These are phyloP conservation scores for Talaromyces sp. DNA, from an alignment of 2,329 filamentous ascomycete species.

Conservation along the genomic window DNA sequence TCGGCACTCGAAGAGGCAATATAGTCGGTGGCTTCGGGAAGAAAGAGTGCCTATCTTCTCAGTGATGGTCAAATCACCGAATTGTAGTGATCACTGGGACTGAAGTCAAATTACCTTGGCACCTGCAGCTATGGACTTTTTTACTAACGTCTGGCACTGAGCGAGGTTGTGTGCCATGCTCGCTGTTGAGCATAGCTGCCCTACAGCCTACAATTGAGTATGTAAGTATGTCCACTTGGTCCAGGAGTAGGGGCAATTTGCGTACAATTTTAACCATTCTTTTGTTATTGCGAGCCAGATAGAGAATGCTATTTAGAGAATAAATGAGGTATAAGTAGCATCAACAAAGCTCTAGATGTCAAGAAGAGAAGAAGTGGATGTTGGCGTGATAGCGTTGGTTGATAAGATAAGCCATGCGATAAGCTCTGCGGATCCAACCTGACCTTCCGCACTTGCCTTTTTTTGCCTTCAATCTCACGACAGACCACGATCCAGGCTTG, in stretches of 20 bases:
- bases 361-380: not conserved
- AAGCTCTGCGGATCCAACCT: not conserved
- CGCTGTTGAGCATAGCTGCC: slow-evolving; percentile 81
- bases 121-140: slow-evolving; percentile 67
- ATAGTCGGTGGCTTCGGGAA: slow-evolving; percentile 89
- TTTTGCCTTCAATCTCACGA: not conserved
- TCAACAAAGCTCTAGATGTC: not conserved
- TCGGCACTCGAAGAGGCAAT: slow-evolving; percentile 65
- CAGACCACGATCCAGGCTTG: not conserved
- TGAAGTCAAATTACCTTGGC: slow-evolving; percentile 58
- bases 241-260: not conserved
- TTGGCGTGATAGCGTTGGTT: not conserved
- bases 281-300: not conserved
- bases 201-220: slow-evolving; percentile 60
- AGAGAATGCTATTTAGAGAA: not conserved
- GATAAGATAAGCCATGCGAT: not conserved
- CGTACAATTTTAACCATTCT: slow-evolving; percentile 13
- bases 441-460: slow-evolving; percentile 3
- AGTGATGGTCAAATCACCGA: not conserved
- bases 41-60: slow-evolving; percentile 64
- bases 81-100: not conserved
- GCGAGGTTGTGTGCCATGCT: slow-evolving; percentile 72
- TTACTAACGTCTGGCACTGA: slow-evolving; percentile 68
- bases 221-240: not conserved
- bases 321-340: not conserved